Base-by-base conservation (phyloP, 2,329 filamentous ascomycete genomes). In the Cladophialophora psammophila region DNA sequence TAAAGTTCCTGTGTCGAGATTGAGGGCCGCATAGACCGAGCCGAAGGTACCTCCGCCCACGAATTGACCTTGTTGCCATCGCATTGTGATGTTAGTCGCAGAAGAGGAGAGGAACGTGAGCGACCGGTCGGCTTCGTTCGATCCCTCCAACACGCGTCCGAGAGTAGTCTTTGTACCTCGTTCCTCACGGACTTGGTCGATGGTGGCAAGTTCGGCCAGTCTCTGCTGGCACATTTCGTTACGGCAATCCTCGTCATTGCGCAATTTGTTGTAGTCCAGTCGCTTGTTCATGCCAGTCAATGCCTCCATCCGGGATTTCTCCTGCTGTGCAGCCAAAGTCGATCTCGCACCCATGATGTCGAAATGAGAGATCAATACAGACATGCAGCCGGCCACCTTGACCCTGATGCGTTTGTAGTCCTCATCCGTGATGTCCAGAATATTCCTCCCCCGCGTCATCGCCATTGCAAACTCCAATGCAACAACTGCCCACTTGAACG, bases 11-110 rank as follows among this genome's bases (percentile, higher is more conserved):
- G 93, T 94, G 80, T 99, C 96, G 60, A 99, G 84, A 76, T 99
- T 97, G 87, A 98, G 96, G 38, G 94, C 95, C 38, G 93, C 93
- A 75, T 99, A 99, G 10, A 99, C 95, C 61, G 94, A 97, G 69
- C 95, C 95, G 79, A 99, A 99, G 0, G 94, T 97, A 72, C 95
- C 95, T 60, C 95, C 94, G 59, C 95, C 95, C 52, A 99, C 93
- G 76, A 96, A 99, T 74, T 96, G 93, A n/a, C 95, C 95, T 83
- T 97, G 95, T 78, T 98, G 95, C 95, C 95, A 99, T 70, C 95
- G 90, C 81, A 98, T 88, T 53, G 92, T 96, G 66, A 98, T 91
- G 76, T 98, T 98, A 26, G 93, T 97, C 13, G 94, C 93, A 48
- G 93, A 96, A 0, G 94, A 95, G 2, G 94, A 97, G 18, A 99